A percentile compares a stretch with the other conserved stretches of the same genome.
Conservation (phyloP, 352 stramenopile species). For the Phytopythium vexans region DNA sequence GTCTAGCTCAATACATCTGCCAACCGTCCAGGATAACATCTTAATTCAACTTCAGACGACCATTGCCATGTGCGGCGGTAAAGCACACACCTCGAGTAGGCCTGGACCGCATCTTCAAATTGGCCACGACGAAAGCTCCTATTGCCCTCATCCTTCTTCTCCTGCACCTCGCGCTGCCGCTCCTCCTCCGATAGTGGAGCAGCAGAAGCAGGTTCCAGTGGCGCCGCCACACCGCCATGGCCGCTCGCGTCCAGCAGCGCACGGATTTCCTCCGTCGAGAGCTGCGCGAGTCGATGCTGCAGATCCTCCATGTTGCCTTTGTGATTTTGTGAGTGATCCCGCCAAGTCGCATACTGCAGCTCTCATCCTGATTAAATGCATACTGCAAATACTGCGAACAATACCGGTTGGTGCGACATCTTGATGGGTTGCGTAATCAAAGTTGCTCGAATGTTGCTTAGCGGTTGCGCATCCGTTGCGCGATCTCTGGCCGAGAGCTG, state of each 20-base stretch:
- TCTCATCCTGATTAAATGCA: not conserved
- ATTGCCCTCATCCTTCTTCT: conserved; percentile 52
- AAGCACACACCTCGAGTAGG: conserved; percentile 40
- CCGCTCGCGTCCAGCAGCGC: conserved; percentile 27
- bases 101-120: conserved; percentile 30
- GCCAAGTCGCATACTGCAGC: not conserved
- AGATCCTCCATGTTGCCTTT: conserved; percentile 6
- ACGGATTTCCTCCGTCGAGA: conserved; percentile 26
- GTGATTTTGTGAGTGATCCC: not conserved
- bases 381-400: no score
- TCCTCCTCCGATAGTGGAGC: not conserved
- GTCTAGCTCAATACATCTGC: conserved; percentile 50
- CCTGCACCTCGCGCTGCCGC: conserved; percentile 9
- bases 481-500: not conserved
- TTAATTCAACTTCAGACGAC: not conserved
- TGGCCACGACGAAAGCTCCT: conserved; percentile 36
- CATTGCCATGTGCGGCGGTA: no score
- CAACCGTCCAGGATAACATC: not conserved
- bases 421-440: not conserved
- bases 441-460: conserved; percentile 1
- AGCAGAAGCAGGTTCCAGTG: not conserved
- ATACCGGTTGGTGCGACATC: not conserved
- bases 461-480: conserved; percentile 7
- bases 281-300: conserved; percentile 23
- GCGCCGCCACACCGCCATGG: conserved; percentile 16